Conservation (phyloP, 1,284 basidiomycete genomes). For the Erythrobasidium hasegawianum region DNA sequence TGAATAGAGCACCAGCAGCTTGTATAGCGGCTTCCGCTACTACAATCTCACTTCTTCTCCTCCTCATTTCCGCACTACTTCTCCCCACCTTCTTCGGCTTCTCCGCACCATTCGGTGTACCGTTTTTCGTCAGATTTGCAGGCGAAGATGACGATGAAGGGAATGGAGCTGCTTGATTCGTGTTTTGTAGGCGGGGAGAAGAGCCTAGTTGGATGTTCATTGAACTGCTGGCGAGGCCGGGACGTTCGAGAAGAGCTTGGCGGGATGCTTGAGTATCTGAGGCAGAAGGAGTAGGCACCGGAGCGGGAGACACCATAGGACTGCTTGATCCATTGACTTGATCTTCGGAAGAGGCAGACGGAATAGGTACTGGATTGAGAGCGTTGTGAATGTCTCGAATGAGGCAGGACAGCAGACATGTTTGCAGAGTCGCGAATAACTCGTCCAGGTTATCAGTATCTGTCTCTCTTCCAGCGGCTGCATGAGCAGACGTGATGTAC, state of each 20-base stretch:
- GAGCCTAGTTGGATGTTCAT: not conserved
- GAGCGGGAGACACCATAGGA: not conserved
- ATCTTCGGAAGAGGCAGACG: not conserved
- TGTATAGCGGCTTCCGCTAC: conserved; percentile 32
- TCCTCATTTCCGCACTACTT: conserved; percentile 24
- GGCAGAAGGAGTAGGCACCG: conserved; percentile 1
- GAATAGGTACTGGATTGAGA: conserved; percentile 22
- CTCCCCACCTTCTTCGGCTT: conserved; percentile 19
- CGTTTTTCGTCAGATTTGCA: not conserved
- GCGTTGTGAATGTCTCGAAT: conserved; percentile 21
- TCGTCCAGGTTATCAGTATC: conserved; percentile 9
- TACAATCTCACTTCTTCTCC: conserved; percentile 27
- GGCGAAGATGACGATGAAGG: conserved; percentile 10
- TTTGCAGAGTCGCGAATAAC: conserved; percentile 11
- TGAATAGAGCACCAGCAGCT: conserved; percentile 16
- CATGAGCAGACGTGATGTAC: no score
- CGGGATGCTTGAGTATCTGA: conserved; percentile 6
- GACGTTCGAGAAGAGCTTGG: conserved; percentile 18
- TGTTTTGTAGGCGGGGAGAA: not conserved
- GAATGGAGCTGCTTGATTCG: not conserved
- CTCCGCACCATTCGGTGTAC: no score
- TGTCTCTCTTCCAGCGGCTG: no score
- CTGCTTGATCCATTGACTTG: not conserved
- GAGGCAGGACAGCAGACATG: conserved; percentile 3
- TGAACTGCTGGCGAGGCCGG: not conserved